Evolutionary conservation across 495 filamentous ascomycete species (phyloP).

Genomic region (Penicillium canescens): DNA sequence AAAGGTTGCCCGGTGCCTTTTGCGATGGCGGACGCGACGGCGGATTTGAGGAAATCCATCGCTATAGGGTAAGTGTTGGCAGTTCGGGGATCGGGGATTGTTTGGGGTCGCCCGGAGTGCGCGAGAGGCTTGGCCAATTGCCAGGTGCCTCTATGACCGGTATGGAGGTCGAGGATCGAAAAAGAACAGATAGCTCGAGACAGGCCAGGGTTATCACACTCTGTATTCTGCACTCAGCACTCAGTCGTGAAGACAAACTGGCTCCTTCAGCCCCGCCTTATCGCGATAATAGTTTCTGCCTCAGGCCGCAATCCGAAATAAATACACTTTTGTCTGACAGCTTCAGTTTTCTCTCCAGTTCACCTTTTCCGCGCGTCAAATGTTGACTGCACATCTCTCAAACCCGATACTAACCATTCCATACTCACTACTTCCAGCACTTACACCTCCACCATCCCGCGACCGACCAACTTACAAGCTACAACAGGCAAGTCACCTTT

Average conservation of each 20-base stretch:
- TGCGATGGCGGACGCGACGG: conserved; percentile 92
- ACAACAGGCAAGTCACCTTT: background rate
- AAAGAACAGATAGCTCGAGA: background rate
- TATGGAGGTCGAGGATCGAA: background rate
- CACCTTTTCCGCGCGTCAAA: background rate
- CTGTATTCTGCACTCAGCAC: no score
- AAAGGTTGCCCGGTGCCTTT: conserved; percentile 93
- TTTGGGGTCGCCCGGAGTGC: conserved; percentile 8
- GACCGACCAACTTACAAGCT: background rate
- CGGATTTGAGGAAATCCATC: conserved; percentile 98
- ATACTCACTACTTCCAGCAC: no score
- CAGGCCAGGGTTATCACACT: background rate
- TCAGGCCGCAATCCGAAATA: conserved; percentile 5
- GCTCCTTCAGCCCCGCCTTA: conserved; percentile 26
- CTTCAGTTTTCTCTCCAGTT: background rate
- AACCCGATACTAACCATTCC: background rate
- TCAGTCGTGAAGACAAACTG: no score
- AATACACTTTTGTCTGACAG: background rate
- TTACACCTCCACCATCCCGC: background rate
- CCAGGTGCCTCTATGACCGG: background rate
- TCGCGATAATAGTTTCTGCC: conserved; percentile 12
- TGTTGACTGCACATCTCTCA: background rate
- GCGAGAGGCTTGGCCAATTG: conserved; percentile 9
- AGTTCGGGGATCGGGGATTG: conserved; percentile 1
- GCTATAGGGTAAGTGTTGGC: conserved; percentile 8